Evolutionary conservation across 2,329 filamentous ascomycete species (phyloP).

Genomic region (Leptographium flavum): DNA sequence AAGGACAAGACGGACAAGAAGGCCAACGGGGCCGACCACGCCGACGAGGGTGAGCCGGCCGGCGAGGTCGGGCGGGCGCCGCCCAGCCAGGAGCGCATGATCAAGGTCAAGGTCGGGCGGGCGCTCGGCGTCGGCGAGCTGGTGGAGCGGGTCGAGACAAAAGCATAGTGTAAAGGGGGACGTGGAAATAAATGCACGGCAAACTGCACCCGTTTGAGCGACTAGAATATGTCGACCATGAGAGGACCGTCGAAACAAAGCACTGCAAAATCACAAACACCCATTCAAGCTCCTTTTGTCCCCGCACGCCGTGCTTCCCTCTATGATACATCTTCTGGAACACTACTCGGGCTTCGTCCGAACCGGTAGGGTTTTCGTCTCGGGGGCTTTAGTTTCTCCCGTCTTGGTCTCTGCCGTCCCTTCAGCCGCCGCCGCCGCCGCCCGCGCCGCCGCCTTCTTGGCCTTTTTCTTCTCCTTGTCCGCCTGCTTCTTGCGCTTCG

Average conservation of each 20-base stretch:
- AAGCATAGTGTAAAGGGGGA: constrained; percentile 15
- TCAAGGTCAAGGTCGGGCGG: constrained; percentile 75
- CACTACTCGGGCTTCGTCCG: constrained; percentile 17
- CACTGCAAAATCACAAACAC: too few species aligned
- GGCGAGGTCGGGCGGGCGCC: constrained; percentile 40
- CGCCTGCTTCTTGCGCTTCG: constrained; percentile 18
- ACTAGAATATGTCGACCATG: background rate
- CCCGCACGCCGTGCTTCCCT: too few species aligned
- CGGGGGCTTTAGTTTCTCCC: constrained; percentile 5
- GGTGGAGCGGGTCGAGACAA: constrained; percentile 56
- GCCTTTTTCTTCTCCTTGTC: constrained; percentile 17
- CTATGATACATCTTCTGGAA: too few species aligned
- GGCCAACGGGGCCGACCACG: constrained; percentile 34
- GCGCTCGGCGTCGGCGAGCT: constrained; percentile 64
- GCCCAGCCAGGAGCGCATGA: constrained; percentile 41
- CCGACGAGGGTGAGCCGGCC: constrained; percentile 57
- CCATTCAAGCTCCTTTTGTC: too few species aligned
- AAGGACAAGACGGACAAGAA: constrained; percentile 44
- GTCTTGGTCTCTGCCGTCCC: background rate
- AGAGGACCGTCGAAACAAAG: too few species aligned
- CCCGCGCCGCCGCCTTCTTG: constrained; percentile 17
- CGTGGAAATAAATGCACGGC: background rate
- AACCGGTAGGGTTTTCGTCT: constrained; percentile 16
- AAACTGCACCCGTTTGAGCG: too few species aligned
- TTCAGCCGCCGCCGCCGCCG: constrained; percentile 9